Evolutionary conservation across 768 basidiomycete genomes (phyloP).

Genomic region (Rhizopogon vesiculosus): DNA sequence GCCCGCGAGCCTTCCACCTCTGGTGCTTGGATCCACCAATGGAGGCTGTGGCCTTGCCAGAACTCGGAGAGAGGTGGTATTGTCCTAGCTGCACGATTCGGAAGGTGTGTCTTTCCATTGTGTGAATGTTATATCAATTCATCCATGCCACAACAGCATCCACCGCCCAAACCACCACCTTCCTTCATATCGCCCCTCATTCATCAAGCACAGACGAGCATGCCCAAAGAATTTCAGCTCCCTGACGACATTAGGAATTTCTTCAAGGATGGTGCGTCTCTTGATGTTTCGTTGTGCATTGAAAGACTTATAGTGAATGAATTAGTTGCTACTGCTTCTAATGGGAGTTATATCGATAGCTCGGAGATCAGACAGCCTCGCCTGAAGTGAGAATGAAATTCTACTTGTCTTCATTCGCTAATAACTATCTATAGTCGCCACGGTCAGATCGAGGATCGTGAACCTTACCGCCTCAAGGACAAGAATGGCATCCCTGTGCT

Average conservation of each 20-base stretch:
- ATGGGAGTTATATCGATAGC: slow-evolving; percentile 80
- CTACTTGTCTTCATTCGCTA: background rate
- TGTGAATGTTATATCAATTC: background rate
- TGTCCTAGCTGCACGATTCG: slow-evolving; percentile 67
- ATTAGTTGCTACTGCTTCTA: slow-evolving; percentile 71
- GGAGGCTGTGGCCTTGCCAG: slow-evolving; percentile 81
- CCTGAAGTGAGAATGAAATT: slow-evolving; percentile 61
- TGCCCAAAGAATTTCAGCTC: slow-evolving; percentile 81
- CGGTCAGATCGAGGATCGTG: slow-evolving; percentile 88
- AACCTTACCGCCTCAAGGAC: slow-evolving; percentile 83
- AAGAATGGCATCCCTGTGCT: slow-evolving; percentile 78
- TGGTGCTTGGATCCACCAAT: slow-evolving; percentile 96
- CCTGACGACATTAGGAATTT: slow-evolving; percentile 79
- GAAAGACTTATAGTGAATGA: slow-evolving; percentile 2
- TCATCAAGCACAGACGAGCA: slow-evolving; percentile 57
- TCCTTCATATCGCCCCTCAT: slow-evolving; percentile 72
- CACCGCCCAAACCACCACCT: slow-evolving; percentile 59
- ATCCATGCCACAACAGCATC: slow-evolving; percentile 41
- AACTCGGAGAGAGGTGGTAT: slow-evolving; percentile 67
- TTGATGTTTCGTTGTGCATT: slow-evolving; percentile 10
- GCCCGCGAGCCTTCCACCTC: slow-evolving; percentile 93
- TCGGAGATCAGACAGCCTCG: slow-evolving; percentile 74
- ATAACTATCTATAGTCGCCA: slow-evolving; percentile 52
- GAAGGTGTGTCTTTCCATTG: slow-evolving; percentile 43
- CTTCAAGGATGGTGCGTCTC: slow-evolving; percentile 78